Evolutionary conservation across 371 early-diverging fungal genomes (phyloP).

Genomic region (Mucor racemosus): DNA sequence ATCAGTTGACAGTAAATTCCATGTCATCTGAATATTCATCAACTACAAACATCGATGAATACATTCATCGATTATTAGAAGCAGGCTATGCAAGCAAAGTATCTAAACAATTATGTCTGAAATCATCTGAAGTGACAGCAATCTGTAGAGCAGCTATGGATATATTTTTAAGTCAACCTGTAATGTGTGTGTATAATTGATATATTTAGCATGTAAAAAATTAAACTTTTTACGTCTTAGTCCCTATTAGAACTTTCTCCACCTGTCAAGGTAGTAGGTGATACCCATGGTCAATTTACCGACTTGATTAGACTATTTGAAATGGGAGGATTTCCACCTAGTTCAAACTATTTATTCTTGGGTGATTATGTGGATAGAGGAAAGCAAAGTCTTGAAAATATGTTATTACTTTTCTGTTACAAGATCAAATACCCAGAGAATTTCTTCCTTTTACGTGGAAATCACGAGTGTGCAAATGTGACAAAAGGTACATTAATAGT

Average conservation of each 20-base stretch:
- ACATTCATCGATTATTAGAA: constrained; percentile 81
- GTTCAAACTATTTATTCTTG: constrained; percentile 89
- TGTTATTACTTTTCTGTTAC: constrained; percentile 89
- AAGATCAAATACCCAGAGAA: constrained; percentile 97
- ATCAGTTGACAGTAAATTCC: constrained; percentile 53
- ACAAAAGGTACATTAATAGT: constrained; percentile 55
- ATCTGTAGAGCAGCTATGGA: constrained; percentile 91
- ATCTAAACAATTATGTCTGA: constrained; percentile 74
- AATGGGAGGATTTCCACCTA: constrained; percentile 90
- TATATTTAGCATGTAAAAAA: constrained; percentile 9
- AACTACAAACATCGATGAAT: constrained; percentile 76
- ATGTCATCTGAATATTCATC: constrained; percentile 40
- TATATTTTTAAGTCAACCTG: constrained; percentile 91
- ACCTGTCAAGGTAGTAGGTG: constrained; percentile 97
- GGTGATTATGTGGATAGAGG: constrained; percentile 98
- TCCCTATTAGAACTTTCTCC: constrained; percentile 94
- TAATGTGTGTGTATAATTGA: constrained; percentile 1
- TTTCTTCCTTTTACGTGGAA: constrained; percentile 95
- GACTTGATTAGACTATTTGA: constrained; percentile 93
- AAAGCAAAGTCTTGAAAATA: constrained; percentile 93
- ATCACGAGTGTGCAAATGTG: constrained; percentile 98
- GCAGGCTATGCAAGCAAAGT: constrained; percentile 79
- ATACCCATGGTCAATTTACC: constrained; percentile 95
- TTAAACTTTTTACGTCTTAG: constrained; percentile 20
- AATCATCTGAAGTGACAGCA: constrained; percentile 84